phyloP scores from a whole-genome alignment of 106 monocot genomes.

The Xerophyta viscosa region DNA sequence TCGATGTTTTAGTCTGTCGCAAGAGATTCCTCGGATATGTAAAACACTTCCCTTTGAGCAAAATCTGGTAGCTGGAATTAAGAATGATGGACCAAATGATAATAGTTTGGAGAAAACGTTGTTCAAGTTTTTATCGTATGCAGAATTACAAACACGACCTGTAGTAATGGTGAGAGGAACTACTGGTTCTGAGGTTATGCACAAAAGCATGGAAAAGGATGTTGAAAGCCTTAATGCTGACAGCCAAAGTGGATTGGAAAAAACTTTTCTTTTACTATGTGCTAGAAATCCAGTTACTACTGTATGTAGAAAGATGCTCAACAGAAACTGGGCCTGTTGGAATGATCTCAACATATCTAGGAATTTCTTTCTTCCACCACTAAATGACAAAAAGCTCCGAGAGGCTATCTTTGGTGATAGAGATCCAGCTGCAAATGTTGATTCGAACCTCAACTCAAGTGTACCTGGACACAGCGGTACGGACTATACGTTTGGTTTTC shows the following conservation, averaged over 20 bases:
- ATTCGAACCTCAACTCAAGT: conserved; percentile 2
- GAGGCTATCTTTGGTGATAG: conserved; percentile 48
- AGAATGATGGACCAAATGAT: conserved; percentile 12
- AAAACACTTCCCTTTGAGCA: conserved; percentile 6
- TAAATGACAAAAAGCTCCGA: conserved; percentile 73
- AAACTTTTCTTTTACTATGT: conserved; percentile 16
- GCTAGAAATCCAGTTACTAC: conserved; percentile 54
- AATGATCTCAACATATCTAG: conserved; percentile 62
- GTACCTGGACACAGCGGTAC: conserved; percentile 32
- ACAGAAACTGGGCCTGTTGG: conserved; percentile 34
- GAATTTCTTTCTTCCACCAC: conserved; percentile 59
- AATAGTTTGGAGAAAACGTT: conserved; percentile 32
- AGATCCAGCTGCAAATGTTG: conserved; percentile 1
- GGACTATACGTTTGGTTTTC: conserved; percentile 63
- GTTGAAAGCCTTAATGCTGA: not conserved
- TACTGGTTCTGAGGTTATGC: no score
- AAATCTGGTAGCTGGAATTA: conserved; percentile 4
- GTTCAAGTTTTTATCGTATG: conserved; percentile 53
- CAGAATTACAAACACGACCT: conserved; percentile 24
- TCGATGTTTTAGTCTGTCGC: conserved; percentile 23
- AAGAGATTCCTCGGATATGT: conserved; percentile 21
- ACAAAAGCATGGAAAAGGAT: no score
- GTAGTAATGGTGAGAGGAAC: not conserved
- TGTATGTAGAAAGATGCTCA: conserved; percentile 41
- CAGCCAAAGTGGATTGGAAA: not conserved